Conservation (phyloP, 495 filamentous ascomycete genomes). For the Collariella sp. region DNA sequence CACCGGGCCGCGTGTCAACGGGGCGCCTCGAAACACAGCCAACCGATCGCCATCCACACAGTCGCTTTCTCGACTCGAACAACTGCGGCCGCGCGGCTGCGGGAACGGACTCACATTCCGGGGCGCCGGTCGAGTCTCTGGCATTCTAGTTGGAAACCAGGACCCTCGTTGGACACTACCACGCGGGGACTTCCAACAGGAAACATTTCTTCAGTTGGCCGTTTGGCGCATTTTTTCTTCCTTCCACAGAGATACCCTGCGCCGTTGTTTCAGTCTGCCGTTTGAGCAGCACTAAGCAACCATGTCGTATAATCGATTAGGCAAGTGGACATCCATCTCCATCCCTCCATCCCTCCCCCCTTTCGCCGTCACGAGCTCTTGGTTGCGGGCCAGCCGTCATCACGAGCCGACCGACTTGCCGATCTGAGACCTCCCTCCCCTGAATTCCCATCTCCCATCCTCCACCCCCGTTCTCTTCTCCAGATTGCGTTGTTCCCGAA, state of each 20-base stretch:
- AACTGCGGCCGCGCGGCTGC: conserved; percentile 7
- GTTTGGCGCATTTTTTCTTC: neutral
- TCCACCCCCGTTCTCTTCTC: conserved; percentile 10
- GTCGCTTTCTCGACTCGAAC: neutral
- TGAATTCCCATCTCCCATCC: conserved; percentile 11
- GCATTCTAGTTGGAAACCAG: neutral
- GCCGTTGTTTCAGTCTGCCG: conserved; percentile 9
- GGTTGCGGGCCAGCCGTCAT: neutral
- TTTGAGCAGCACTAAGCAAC: conserved; percentile 16
- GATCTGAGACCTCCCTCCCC: neutral
- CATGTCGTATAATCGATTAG: conserved; percentile 66
- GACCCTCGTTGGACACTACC: neutral
- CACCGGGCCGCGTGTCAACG: neutral
- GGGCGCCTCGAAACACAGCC: conserved; percentile 6
- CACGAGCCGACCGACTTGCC: neutral
- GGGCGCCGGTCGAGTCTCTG: neutral
- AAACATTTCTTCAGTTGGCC: neutral
- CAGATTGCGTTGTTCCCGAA: conserved; percentile 11
- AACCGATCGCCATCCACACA: conserved; percentile 1
- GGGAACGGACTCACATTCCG: conserved; percentile 2
- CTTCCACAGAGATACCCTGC: neutral
- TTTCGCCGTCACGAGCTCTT: neutral
- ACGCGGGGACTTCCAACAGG: neutral
- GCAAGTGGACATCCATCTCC: conserved; percentile 40
- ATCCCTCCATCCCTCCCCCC: neutral